These are phyloP conservation scores for Epichloe festucae DNA, from an alignment of 2,329 filamentous ascomycete genomes.

Conservation along the genomic window DNA sequence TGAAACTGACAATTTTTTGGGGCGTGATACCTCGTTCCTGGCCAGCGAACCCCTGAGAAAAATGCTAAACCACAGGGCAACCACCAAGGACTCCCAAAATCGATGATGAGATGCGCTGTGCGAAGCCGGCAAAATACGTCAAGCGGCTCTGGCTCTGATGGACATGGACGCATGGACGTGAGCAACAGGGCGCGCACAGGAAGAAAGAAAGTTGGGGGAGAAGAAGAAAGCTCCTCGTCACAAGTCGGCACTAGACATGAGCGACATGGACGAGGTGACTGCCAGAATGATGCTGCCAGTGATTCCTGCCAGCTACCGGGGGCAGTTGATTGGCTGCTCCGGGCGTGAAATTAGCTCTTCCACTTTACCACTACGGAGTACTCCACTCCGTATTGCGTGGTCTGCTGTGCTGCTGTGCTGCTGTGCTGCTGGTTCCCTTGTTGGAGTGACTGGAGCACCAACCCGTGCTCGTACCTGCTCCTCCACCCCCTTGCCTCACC, in stretches of 20 bases:
- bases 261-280: background rate
- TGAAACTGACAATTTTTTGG: background rate
- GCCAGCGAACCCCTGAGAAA: background rate
- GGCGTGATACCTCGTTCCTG: background rate
- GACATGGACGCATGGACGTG: no score
- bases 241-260: no score
- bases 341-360: slow-evolving; percentile 10
- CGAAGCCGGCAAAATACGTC: no score
- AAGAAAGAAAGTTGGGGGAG: no score
- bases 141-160: no score
- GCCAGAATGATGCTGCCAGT: background rate
- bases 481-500: slow-evolving; percentile 2
- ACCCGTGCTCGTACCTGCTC: slow-evolving; percentile 6
- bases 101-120: no score
- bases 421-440: background rate
- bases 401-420: background rate
- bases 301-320: background rate
- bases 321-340: slow-evolving; percentile 4
- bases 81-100: no score
- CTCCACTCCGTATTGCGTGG: background rate
- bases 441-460: background rate
- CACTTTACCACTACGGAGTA: background rate
- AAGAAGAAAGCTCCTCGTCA: no score
- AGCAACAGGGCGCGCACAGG: no score
- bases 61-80: background rate